phyloP scores from a whole-genome alignment of 2,329 filamentous ascomycete species.

The Aspergillus sp. region DNA sequence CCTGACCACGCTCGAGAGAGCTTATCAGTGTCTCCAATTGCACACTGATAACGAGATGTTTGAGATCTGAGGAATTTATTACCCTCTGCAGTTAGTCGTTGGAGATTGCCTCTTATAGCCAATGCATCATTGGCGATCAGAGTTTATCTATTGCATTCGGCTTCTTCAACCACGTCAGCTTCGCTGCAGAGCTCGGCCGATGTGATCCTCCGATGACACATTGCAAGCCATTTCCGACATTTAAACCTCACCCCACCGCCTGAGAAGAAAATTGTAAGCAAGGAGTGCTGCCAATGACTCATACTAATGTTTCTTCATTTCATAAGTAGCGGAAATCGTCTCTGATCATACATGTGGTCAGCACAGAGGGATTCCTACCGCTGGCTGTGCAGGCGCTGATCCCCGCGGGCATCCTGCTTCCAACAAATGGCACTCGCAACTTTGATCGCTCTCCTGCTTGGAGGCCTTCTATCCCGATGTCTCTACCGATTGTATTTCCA shows the following conservation, averaged over 20 bases:
- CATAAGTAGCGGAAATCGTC: background rate
- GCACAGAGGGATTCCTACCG: background rate
- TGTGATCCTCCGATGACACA: background rate
- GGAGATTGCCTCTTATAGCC: background rate
- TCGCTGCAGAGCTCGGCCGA: background rate
- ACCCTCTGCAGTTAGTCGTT: background rate
- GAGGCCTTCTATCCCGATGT: slow-evolving; percentile 2
- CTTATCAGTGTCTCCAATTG: slow-evolving; percentile 2
- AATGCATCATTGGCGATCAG: background rate
- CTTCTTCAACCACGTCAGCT: background rate
- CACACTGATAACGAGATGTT: background rate
- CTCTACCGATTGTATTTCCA: slow-evolving; percentile 45
- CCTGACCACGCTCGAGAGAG: background rate
- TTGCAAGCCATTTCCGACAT: background rate
- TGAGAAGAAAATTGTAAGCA: background rate
- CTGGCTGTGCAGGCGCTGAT: background rate
- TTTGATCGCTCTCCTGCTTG: background rate
- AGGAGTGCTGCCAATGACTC: background rate
- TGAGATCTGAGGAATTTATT: background rate
- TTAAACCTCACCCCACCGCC: background rate
- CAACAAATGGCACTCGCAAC: background rate
- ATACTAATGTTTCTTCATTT: background rate
- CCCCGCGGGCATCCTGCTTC: background rate
- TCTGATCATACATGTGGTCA: background rate
- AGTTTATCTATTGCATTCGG: background rate